A percentile compares a stretch with the other conserved stretches of the same genome.
These are phyloP conservation scores for Tilletia indica DNA, from an alignment of 1,284 basidiomycete genomes.

Conservation along the genomic window DNA sequence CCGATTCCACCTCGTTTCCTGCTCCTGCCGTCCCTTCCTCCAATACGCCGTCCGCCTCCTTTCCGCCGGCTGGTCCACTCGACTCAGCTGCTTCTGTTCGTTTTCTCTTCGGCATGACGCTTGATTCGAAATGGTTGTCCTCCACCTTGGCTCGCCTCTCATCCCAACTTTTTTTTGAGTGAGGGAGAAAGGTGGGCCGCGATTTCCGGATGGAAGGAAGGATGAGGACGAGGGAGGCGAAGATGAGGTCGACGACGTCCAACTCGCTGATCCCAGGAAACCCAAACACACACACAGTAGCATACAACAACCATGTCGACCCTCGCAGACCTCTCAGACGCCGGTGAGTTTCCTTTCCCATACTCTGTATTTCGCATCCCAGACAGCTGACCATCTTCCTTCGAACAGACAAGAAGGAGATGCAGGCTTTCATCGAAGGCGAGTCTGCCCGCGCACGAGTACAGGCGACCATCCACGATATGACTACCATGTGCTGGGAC, in stretches of 20 bases:
- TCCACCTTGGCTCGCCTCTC: no score
- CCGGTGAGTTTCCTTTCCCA: no score
- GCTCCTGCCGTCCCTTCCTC: neutral
- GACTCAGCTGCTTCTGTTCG: neutral
- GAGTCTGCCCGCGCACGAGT: constrained; percentile 82
- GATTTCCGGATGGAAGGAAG: no score
- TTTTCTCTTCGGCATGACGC: constrained; percentile 14
- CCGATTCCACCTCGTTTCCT: neutral
- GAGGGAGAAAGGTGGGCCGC: no score
- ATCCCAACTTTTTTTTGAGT: no score
- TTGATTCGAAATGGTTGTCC: neutral
- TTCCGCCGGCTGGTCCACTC: neutral
- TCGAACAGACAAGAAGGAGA: constrained; percentile 61
- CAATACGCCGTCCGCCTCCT: neutral
- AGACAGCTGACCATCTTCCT: neutral
- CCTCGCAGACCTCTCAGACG: no score
- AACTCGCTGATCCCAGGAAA: no score
- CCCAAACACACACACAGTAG: no score
- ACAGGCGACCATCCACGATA: constrained; percentile 63
- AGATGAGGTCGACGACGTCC: no score
- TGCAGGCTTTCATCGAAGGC: constrained; percentile 76
- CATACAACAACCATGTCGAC: no score
- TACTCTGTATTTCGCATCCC: no score
- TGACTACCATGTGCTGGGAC: constrained; percentile 53
- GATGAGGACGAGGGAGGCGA: no score